These are phyloP conservation scores for Stagonosporopsis rhizophila DNA, from an alignment of 2,329 filamentous ascomycete genomes.

Conservation along the genomic window DNA sequence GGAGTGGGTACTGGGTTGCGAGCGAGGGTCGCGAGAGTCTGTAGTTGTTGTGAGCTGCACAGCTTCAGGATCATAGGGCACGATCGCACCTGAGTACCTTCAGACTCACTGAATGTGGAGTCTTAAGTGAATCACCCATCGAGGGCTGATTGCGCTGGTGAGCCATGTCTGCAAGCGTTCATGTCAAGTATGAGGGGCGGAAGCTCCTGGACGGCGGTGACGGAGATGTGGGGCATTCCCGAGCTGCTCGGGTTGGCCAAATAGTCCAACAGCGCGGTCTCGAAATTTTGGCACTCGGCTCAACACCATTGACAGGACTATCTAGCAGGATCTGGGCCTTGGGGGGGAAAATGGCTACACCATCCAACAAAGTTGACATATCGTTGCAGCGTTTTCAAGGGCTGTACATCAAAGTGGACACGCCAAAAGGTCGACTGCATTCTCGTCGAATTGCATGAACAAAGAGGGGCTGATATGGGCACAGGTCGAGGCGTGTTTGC, in stretches of 20 bases:
- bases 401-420: constrained; percentile 55
- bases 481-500: constrained; percentile 63
- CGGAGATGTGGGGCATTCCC: constrained; percentile 20
- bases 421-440: constrained; percentile 55
- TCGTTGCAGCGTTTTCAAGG: constrained; percentile 52
- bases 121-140: constrained; percentile 48
- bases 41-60: not conserved
- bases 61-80: constrained; percentile 54
- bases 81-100: constrained; percentile 80
- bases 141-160: constrained; percentile 49
- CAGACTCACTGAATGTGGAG: constrained; percentile 81
- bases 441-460: not conserved
- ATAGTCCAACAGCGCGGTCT: constrained; percentile 8
- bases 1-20: constrained; percentile 71
- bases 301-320: not conserved
- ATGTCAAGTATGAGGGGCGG: constrained; percentile 13
- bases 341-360: constrained; percentile 8
- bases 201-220: constrained; percentile 6
- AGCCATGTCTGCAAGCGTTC: constrained; percentile 38
- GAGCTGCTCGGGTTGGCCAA: not conserved
- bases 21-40: constrained; percentile 85
- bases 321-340: not conserved
- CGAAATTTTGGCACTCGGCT: constrained; percentile 3
- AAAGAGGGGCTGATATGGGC: constrained; percentile 1
- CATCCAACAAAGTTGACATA: constrained; percentile 24